phyloP scores from a whole-genome alignment of 2,329 filamentous ascomycete genomes.

The Curvularia hawaiiensis region DNA sequence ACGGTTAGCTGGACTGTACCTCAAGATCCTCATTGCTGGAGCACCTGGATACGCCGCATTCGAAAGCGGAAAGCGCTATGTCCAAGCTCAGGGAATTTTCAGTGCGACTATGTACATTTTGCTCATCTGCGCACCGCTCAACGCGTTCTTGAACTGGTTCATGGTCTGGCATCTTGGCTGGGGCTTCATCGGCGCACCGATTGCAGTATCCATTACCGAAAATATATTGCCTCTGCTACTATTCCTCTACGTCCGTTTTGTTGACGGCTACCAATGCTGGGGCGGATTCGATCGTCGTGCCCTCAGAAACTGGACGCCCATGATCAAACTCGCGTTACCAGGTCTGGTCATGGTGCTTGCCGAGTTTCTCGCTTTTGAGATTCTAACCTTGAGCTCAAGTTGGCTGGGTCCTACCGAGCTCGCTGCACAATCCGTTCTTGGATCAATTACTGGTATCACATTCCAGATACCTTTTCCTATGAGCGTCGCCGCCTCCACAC shows the following conservation, averaged over 20 bases:
- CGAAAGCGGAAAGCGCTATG: slow-evolving; percentile 80
- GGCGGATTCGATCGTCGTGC: slow-evolving; percentile 75
- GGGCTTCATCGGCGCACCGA: slow-evolving; percentile 76
- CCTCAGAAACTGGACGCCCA: slow-evolving; percentile 76
- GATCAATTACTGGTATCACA: slow-evolving; percentile 76
- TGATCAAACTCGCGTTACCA: slow-evolving; percentile 86
- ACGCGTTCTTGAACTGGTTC: slow-evolving; percentile 79
- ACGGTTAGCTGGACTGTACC: slow-evolving; percentile 72
- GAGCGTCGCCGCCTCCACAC: slow-evolving; percentile 84
- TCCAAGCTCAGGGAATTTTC: slow-evolving; percentile 89
- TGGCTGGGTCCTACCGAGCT: slow-evolving; percentile 80
- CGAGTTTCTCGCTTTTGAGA: slow-evolving; percentile 91
- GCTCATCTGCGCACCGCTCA: slow-evolving; percentile 80
- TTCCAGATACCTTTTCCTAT: slow-evolving; percentile 94
- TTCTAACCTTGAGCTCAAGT: slow-evolving; percentile 81
- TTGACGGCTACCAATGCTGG: slow-evolving; percentile 79
- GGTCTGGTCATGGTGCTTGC: slow-evolving; percentile 94
- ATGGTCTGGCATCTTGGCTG: slow-evolving; percentile 68
- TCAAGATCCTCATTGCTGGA: slow-evolving; percentile 71
- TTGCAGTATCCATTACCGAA: slow-evolving; percentile 77
- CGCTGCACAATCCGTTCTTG: slow-evolving; percentile 85
- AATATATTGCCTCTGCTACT: slow-evolving; percentile 75
- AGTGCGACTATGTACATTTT: slow-evolving; percentile 82
- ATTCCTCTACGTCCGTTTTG: slow-evolving; percentile 73
- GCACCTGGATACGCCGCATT: slow-evolving; percentile 78